Evolutionary conservation across 495 filamentous ascomycete species (phyloP), one percentile per base, ranked within the genome.

Genomic region (Neurospora tetraspora): DNA sequence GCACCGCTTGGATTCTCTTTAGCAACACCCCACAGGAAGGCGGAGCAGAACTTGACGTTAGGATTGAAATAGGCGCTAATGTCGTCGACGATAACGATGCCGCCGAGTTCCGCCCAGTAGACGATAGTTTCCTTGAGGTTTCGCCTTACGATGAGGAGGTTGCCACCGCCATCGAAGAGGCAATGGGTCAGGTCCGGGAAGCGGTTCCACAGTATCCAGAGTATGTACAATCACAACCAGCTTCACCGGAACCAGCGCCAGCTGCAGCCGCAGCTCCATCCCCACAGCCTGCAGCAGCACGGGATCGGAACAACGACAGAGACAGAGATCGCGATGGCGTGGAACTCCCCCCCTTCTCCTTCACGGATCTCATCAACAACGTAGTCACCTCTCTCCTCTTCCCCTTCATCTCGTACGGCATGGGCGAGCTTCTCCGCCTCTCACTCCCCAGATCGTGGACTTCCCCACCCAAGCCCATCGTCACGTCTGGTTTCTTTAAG

Each of bases 381-480:
- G 71, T 85, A 12, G 77, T 80, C 71, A 81, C 81, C 2, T 79
- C 83, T 1, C 77, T 86, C 7, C 75, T 85, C 11, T 78, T 80
- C 70, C 84, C 85, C 8, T 78, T 76, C 27, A 79, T 85, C 47
- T 83, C 81, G 16, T 85, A 78, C 75, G 80, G 87, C 16, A 86
- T 92, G 81, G 93, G 93, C 70, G 89, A 91, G 70, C 76, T 93
- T 2, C 80, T 96, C 71, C 88, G 90, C 71, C 77, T 84, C 40
- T 74, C 85, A 3, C 84, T 92, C 2, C 93, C 93, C 0, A 81
- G 80, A 68, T 82, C 89, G 5, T 93, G 91, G 88, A 89, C 88
- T 6, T 84, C 84, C 1, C 81, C 84, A 1, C 84, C 83, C 5
- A 65, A 34, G 31, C 27, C 53, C 53, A 31, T 34, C 14, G 27